Conservation (phyloP, 345 rosid species). For the Cardamine chenopodiifolia region DNA sequence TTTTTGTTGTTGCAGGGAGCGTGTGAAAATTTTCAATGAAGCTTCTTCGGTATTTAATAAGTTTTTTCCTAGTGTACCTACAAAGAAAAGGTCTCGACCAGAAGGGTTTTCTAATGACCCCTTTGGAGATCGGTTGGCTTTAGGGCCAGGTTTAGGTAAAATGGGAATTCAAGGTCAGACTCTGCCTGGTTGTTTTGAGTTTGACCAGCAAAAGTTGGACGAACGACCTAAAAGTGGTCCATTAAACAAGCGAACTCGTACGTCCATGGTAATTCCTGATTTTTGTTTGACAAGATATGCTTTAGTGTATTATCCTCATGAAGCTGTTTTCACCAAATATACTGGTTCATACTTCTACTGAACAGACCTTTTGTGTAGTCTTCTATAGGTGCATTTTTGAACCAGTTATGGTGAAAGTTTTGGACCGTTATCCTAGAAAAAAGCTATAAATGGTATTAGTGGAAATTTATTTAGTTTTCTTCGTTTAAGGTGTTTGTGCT, state of each 20-base stretch:
- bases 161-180: conserved; percentile 74
- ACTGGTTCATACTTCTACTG: conserved; percentile 18
- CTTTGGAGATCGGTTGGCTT: conserved; percentile 62
- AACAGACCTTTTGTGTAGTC: conserved; percentile 18
- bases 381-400: conserved; percentile 11
- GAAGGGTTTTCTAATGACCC: conserved; percentile 71
- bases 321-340: conserved; percentile 19
- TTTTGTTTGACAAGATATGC: conserved; percentile 47
- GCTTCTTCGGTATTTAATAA: conserved; percentile 82
- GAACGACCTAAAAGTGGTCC: conserved; percentile 69
- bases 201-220: conserved; percentile 74
- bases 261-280: conserved; percentile 78
- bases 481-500: conserved; percentile 16
- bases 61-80: conserved; percentile 65
- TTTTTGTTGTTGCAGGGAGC: conserved; percentile 66
- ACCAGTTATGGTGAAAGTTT: not conserved
- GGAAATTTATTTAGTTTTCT: conserved; percentile 1
- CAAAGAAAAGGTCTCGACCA: conserved; percentile 87
- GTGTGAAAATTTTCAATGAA: conserved; percentile 70
- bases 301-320: conserved; percentile 7
- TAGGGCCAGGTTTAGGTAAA: conserved; percentile 65
- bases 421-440: not conserved
- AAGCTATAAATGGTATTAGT: not conserved
- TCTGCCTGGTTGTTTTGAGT: conserved; percentile 60
- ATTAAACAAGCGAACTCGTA: conserved; percentile 90